phyloP scores from a whole-genome alignment of 2,329 filamentous ascomycete species.

The Fusarium sp. region DNA sequence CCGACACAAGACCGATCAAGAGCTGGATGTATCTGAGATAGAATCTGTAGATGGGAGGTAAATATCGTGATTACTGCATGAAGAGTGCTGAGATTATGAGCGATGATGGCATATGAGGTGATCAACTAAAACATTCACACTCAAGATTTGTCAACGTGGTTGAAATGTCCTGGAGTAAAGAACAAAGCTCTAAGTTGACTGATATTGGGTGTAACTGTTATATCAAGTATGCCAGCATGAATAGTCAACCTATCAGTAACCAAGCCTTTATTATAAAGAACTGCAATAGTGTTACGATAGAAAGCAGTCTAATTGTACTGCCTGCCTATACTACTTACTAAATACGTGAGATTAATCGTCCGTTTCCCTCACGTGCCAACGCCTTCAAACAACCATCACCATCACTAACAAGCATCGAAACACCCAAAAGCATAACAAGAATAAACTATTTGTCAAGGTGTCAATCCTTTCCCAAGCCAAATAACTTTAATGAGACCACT shows the following conservation, averaged over 20 bases:
- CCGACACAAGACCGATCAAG: slow-evolving; percentile 42
- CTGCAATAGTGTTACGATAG: not conserved
- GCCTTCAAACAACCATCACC: slow-evolving; percentile 6
- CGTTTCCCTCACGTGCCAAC: slow-evolving; percentile 10
- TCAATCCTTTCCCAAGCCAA: not conserved
- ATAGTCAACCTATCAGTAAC: not conserved
- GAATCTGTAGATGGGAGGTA: slow-evolving; percentile 12
- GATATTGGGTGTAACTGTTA: not conserved
- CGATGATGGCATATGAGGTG: slow-evolving; percentile 1
- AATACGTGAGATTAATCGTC: not conserved
- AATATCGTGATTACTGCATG: slow-evolving; percentile 8
- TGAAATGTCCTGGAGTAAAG: not conserved
- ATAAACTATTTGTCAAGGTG: not conserved
- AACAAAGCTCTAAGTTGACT: not conserved
- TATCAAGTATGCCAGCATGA: not conserved
- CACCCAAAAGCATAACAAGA: slow-evolving; percentile 4
- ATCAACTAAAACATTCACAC: not conserved
- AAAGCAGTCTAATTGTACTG: not conserved
- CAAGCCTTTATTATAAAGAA: not conserved
- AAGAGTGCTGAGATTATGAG: not conserved
- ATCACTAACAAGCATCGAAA: slow-evolving; percentile 14
- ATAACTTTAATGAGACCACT: slow-evolving; percentile 27
- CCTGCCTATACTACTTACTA: not conserved
- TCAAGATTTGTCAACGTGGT: not conserved
- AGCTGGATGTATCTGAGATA: slow-evolving; percentile 31